Base-by-base conservation (phyloP, 179 eudicot genomes). In the Drosera spatulata region DNA sequence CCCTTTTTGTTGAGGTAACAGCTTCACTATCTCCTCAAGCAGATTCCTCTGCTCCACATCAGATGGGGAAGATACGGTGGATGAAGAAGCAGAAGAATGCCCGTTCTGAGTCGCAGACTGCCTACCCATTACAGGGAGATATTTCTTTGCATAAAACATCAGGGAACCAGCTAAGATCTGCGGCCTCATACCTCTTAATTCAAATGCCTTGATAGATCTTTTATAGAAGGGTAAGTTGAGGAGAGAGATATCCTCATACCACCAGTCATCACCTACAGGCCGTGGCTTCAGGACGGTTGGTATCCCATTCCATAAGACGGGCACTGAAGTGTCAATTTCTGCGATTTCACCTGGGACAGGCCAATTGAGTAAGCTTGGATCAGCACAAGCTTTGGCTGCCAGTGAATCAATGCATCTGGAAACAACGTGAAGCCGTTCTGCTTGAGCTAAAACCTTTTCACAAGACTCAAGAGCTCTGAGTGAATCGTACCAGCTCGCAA, bases 371-470 rank as follows among this genome's bases (percentile, higher is more conserved):
- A 74, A 51, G 61, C 56, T 61, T 6, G 68, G 58, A 38, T 75
- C 80, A 0, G 74, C 60, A 58, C 73, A 80, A 33, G 80, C 77
- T 67, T 83, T 80, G 59, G 52, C 62, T 13, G 88, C 81, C 67
- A 83, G 67, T 3, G 81, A 75, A 51, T 76, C 70, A 14, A 80
- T 80, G 73, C 85, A 78, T 66, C 85, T 68, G 2, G 75, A 64
- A 5, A 80, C 75, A 56, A 83, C 66, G 38, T 78, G 77, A 49
- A 80, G 77, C 58, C 80, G 79, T 60, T 83, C 88, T 44, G 83
- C 80, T 33, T 61, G 61, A 10, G 70, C 67, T 7, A 78, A 53
- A 51, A 75, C 69, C 47, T 76, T 81, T 56, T 78, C 74, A 39
- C 88, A 80, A 11, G 74, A 71, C 53, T 78, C 63, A 55, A 83